Base-by-base conservation (phyloP, 345 rosid species). In the Clarkia xantiana region DNA sequence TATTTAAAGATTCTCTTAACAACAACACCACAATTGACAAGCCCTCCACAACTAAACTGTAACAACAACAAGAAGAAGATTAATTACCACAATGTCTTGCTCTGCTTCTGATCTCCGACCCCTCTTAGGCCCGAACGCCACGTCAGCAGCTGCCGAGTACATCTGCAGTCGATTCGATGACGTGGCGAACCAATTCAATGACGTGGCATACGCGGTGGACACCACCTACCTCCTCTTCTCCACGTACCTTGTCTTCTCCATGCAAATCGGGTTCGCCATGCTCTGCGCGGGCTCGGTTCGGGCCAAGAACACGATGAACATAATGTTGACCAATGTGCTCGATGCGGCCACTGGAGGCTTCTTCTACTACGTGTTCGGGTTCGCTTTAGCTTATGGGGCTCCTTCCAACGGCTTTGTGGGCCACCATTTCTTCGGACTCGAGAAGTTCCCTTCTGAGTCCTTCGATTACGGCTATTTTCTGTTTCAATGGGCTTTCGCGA, bases 161-260 rank as follows among this genome's bases (percentile, higher is more conserved):
- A 72, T 78, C 51, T 78, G 84, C 67, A 53, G 60, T 50, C 68
- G 53, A 0, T 75, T 78, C 57, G 51, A 43, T 7, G 47, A 64
- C 16, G 49, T 55, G 43, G 51, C 76, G 2, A 40, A 52, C 59
- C 60, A 53, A 55, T 75, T 72, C 51, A 9, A 49, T n/a, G 79
- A 67, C 64, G 63, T 77, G 6, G 51, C 51, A 29, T 71, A 51
- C 42, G 86, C 86, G 42, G 62, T 76, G 0, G 72, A 76, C 70
- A 71, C 36, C 57, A 79, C 77, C 39, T 79, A 71, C 64, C 81
- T 79, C 53, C 71, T 79, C 56, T 73, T 73, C 79, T 76, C 85
- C 2, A 71, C 81, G 1, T 73, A 76, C 54, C 77, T 79, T 10
- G 79, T 76, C 9, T 79, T 79, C 44, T 53, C 78, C 57, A 79